phyloP scores from a whole-genome alignment of 805 yeast genomes.

The Cephaloascus fragrans region DNA sequence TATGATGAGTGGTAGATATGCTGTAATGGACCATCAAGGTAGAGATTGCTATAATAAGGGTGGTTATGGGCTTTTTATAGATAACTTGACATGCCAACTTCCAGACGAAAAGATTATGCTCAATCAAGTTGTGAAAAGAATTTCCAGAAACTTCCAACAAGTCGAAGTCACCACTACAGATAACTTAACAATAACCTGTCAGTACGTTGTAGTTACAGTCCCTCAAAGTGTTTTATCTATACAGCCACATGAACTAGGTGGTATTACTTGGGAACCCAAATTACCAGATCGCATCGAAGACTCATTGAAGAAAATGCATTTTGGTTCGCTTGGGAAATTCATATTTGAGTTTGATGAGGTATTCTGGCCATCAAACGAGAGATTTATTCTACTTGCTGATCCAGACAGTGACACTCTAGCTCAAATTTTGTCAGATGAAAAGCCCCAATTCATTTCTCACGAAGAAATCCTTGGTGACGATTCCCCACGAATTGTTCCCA shows the following conservation, averaged over 20 bases:
- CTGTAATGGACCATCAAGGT: conserved; percentile 66
- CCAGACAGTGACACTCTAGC: conserved; percentile 13
- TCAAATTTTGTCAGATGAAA: conserved; percentile 3
- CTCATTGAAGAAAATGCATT: conserved; percentile 40
- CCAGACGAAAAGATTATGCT: conserved; percentile 28
- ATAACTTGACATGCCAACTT: conserved; percentile 28
- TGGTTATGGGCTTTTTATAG: conserved; percentile 47
- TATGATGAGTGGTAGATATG: conserved; percentile 55
- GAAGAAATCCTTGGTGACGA: conserved; percentile 3
- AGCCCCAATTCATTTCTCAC: conserved; percentile 8
- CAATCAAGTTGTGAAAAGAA: conserved; percentile 29
- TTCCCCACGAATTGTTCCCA: conserved; percentile 13
- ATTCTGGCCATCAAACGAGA: conserved; percentile 53
- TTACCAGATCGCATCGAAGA: conserved; percentile 35
- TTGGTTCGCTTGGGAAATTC: conserved; percentile 67
- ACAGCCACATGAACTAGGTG: conserved; percentile 22
- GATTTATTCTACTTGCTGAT: conserved; percentile 35
- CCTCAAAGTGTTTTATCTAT: conserved; percentile 65
- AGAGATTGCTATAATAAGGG: conserved; percentile 61
- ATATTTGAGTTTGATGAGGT: conserved; percentile 52
- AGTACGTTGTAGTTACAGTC: conserved; percentile 61
- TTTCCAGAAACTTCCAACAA: conserved; percentile 18
- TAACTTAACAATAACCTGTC: conserved; percentile 25
- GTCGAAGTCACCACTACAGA: conserved; percentile 21
- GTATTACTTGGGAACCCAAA: conserved; percentile 45